Conservation (phyloP, 352 stramenopile genomes). For the Phytophthora ohioensis region DNA sequence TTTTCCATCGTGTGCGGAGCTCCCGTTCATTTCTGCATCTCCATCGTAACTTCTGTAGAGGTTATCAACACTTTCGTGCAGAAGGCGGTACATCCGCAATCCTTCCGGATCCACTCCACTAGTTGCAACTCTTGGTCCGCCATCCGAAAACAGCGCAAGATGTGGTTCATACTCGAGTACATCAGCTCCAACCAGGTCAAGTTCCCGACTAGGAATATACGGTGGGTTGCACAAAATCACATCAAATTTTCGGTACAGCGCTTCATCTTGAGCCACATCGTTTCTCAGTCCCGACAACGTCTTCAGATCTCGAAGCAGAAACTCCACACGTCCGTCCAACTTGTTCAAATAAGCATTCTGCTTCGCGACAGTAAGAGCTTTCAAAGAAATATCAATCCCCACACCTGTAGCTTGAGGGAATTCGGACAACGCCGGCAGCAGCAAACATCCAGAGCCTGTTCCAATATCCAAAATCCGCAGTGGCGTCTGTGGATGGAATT, state of each 20-base stretch:
- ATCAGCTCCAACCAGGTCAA: slow-evolving; percentile 62
- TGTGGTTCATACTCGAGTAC: slow-evolving; percentile 79
- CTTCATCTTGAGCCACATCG: slow-evolving; percentile 19
- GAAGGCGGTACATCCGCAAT: slow-evolving; percentile 61
- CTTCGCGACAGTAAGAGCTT: slow-evolving; percentile 59
- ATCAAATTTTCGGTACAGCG: slow-evolving; percentile 60
- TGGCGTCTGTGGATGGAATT: slow-evolving; percentile 47
- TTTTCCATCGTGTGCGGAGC: background rate
- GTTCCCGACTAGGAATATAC: slow-evolving; percentile 69
- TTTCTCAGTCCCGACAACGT: slow-evolving; percentile 26
- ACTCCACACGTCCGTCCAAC: slow-evolving; percentile 38
- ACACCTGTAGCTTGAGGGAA: slow-evolving; percentile 65
- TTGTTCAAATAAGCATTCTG: slow-evolving; percentile 54
- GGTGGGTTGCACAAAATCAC: slow-evolving; percentile 80
- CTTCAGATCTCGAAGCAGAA: slow-evolving; percentile 38
- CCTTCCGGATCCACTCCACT: slow-evolving; percentile 40
- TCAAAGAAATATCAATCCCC: slow-evolving; percentile 65
- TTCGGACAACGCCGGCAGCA: slow-evolving; percentile 69
- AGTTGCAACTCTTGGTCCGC: slow-evolving; percentile 20
- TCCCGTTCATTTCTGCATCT: background rate
- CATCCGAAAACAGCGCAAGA: slow-evolving; percentile 72
- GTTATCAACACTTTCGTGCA: slow-evolving; percentile 44
- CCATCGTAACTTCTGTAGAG: slow-evolving; percentile 37
- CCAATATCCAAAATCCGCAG: slow-evolving; percentile 76
- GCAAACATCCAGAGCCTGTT: slow-evolving; percentile 72